phyloP scores from a whole-genome alignment of 257 asterid species.

The Paraleonurus japonicus region DNA sequence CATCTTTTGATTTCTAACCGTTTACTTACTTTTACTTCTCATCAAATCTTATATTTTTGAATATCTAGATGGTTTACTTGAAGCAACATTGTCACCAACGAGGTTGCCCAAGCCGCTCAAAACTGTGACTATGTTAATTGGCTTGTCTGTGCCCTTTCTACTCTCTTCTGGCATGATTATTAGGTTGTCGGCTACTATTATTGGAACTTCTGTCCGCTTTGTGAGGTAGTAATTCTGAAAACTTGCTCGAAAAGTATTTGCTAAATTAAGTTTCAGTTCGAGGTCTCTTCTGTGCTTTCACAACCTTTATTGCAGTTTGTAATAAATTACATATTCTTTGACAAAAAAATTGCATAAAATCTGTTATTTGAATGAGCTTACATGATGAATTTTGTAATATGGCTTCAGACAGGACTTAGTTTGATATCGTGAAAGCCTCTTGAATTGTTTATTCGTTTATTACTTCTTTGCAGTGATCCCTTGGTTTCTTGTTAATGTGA shows the following conservation, averaged over 20 bases:
- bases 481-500: neutral
- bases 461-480: neutral
- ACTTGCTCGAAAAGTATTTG: neutral
- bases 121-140: slow-evolving; percentile 71
- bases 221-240: slow-evolving; percentile 53
- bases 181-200: slow-evolving; percentile 55
- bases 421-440: neutral
- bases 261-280: neutral
- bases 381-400: too few relatives aligned
- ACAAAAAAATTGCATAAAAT: neutral
- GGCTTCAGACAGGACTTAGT: neutral
- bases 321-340: neutral
- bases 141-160: slow-evolving; percentile 65
- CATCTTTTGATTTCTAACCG: slow-evolving; percentile 9
- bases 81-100: slow-evolving; percentile 89
- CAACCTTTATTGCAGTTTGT: neutral
- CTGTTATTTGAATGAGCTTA: neutral
- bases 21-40: slow-evolving; percentile 2
- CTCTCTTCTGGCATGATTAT: slow-evolving; percentile 80
- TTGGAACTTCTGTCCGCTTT: slow-evolving; percentile 68
- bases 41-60: slow-evolving; percentile 37
- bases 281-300: neutral
- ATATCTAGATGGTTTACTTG: slow-evolving; percentile 85
- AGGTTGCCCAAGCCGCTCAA: slow-evolving; percentile 91
- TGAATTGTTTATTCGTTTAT: neutral